These are phyloP conservation scores for Aspergillus steynii DNA, from an alignment of 495 filamentous ascomycete genomes.

Conservation along the genomic window DNA sequence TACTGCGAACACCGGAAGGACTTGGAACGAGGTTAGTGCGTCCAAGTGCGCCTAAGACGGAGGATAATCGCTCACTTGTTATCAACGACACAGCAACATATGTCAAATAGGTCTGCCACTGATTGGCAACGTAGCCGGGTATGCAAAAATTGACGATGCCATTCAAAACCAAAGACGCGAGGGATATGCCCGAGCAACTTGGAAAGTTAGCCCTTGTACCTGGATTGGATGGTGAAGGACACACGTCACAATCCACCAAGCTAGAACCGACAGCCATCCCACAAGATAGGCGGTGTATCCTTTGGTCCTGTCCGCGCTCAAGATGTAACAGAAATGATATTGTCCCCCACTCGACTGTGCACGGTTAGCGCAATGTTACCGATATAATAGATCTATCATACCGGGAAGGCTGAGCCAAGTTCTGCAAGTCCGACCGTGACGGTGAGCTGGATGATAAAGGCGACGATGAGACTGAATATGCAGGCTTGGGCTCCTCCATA, in stretches of 20 bases:
- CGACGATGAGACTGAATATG: conserved; percentile 14
- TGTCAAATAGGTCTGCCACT: conserved; percentile 33
- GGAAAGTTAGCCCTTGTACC: background rate
- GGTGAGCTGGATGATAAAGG: conserved; percentile 22
- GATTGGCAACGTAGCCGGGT: conserved; percentile 17
- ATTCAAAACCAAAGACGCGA: conserved; percentile 14
- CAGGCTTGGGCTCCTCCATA: conserved; percentile 23
- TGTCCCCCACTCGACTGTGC: conserved; percentile 23
- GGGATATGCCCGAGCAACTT: conserved; percentile 27
- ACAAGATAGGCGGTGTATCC: conserved; percentile 27
- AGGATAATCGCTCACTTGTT: background rate
- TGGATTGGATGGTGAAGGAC: background rate
- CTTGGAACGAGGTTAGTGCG: conserved; percentile 7
- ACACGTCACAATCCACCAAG: conserved; percentile 37
- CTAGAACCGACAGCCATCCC: conserved; percentile 40
- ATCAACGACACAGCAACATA: conserved; percentile 19
- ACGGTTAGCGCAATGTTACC: background rate
- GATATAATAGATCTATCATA: conserved; percentile 10
- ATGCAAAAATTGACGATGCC: conserved; percentile 30
- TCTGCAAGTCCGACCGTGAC: conserved; percentile 30
- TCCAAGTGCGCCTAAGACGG: background rate
- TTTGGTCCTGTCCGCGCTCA: conserved; percentile 22
- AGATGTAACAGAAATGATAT: conserved; percentile 35
- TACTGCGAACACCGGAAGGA: conserved; percentile 22
- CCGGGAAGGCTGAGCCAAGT: conserved; percentile 28